These are phyloP conservation scores for Talaromyces funiculosus DNA, from an alignment of 2,329 filamentous ascomycete species.

Conservation along the genomic window DNA sequence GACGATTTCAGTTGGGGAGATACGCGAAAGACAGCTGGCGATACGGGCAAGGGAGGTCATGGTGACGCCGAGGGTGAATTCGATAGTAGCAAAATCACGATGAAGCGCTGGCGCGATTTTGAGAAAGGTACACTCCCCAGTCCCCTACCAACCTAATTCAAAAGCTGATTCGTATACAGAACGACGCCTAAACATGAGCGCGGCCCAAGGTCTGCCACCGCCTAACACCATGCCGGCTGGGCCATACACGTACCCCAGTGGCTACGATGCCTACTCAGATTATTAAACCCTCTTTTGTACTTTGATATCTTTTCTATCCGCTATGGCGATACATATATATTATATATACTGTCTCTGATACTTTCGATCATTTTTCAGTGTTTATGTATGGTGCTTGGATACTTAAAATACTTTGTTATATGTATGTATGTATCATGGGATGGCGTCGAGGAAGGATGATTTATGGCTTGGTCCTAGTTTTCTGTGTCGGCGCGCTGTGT, in stretches of 20 bases:
- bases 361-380: not conserved
- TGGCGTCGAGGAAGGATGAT: not conserved
- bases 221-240: constrained; percentile 18
- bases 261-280: constrained; percentile 34
- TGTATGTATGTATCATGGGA: constrained; percentile 6
- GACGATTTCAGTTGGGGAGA: constrained; percentile 99
- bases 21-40: constrained; percentile 88
- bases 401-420: not conserved
- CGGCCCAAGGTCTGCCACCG: constrained; percentile 23
- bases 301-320: constrained; percentile 1
- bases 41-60: constrained; percentile 79
- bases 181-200: constrained; percentile 31
- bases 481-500: too few relatives aligned
- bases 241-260: constrained; percentile 26
- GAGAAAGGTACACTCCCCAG: constrained; percentile 58
- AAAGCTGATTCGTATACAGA: constrained; percentile 22
- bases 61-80: constrained; percentile 87
- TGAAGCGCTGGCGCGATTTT: constrained; percentile 98
- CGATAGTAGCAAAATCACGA: constrained; percentile 97
- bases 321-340: not conserved
- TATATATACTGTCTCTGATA: not conserved
- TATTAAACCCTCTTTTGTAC: constrained; percentile 22
- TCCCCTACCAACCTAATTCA: not conserved
- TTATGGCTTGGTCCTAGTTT: not conserved
- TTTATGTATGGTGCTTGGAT: not conserved